Evolutionary conservation across 192 early-diverging fungal species (phyloP).

Genomic region (Obelidium mucronatum): DNA sequence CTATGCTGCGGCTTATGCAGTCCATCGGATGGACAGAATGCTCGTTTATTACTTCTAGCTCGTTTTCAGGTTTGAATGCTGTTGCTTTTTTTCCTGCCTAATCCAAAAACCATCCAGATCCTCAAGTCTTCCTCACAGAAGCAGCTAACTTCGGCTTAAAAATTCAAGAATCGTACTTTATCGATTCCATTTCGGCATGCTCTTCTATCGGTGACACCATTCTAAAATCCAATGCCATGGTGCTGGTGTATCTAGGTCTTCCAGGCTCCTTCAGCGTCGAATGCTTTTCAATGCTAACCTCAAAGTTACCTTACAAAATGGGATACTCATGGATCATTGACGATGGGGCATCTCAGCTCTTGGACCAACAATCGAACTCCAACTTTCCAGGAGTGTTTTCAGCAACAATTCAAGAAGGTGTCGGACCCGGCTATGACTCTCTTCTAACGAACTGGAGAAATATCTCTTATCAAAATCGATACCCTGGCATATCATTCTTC

Average conservation of each 20-base stretch:
- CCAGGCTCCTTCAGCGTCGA: neutral
- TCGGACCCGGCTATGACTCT: neutral
- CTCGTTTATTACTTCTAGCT: slow-evolving; percentile 1
- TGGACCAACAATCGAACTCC: neutral
- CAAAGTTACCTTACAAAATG: neutral
- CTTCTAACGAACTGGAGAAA: slow-evolving; percentile 12
- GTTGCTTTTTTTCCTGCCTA: neutral
- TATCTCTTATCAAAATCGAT: slow-evolving; percentile 3
- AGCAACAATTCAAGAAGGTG: slow-evolving; percentile 2
- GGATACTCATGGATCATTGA: slow-evolving; percentile 28
- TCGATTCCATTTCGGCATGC: neutral
- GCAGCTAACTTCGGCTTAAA: neutral
- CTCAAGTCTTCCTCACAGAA: neutral
- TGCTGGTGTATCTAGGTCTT: slow-evolving; percentile 8
- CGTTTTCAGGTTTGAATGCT: neutral
- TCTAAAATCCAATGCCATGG: neutral
- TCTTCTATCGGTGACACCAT: neutral
- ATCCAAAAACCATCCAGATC: neutral
- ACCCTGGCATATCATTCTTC: slow-evolving; percentile 21
- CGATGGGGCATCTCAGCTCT: neutral
- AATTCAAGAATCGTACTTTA: neutral
- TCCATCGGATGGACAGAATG: neutral
- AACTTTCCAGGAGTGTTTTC: slow-evolving; percentile 5
- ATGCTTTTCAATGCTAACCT: neutral
- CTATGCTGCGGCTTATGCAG: neutral